Percentiles rank a stretch among this genome's conserved stretches.
Evolutionary conservation across 2,329 filamentous ascomycete genomes (phyloP).

Genomic region (Microcyclosporella mali): DNA sequence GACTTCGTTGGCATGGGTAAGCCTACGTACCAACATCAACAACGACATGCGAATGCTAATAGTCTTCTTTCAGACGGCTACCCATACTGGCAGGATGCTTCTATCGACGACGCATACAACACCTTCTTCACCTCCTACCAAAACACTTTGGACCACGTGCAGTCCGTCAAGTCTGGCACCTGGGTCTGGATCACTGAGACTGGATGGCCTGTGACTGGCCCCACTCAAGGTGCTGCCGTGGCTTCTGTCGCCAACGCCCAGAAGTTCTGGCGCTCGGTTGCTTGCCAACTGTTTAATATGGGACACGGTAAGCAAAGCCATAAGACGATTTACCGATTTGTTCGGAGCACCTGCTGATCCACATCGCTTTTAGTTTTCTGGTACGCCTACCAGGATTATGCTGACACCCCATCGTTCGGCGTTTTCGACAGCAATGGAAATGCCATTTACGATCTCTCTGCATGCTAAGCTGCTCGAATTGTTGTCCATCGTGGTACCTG

Average conservation of each 20-base stretch:
- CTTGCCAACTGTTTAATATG: constrained; percentile 52
- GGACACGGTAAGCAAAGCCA: constrained; percentile 18
- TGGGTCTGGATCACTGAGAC: constrained; percentile 43
- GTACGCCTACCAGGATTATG: constrained; percentile 56
- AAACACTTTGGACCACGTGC: constrained; percentile 38
- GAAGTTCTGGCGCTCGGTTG: constrained; percentile 58
- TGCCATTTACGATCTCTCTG: constrained; percentile 27
- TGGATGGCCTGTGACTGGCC: constrained; percentile 57
- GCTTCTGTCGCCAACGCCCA: constrained; percentile 54
- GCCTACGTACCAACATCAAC: too few species aligned
- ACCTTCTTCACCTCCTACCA: constrained; percentile 47
- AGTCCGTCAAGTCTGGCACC: constrained; percentile 26
- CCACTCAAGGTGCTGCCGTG: constrained; percentile 49
- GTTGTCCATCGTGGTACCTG: too few species aligned
- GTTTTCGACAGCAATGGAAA: constrained; percentile 33
- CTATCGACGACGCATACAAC: constrained; percentile 50
- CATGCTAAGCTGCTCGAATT: constrained; percentile 5
- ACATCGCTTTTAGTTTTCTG: constrained; percentile 48
- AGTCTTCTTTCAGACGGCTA: constrained; percentile 52
- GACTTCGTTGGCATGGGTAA: constrained; percentile 57
- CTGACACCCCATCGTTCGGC: constrained; percentile 35
- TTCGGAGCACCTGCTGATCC: not conserved
- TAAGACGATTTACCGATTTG: not conserved
- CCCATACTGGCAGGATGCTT: constrained; percentile 58
- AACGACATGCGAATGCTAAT: too few species aligned